Conservation (phyloP, 768 basidiomycete species). For the Suillus occidentalis region DNA sequence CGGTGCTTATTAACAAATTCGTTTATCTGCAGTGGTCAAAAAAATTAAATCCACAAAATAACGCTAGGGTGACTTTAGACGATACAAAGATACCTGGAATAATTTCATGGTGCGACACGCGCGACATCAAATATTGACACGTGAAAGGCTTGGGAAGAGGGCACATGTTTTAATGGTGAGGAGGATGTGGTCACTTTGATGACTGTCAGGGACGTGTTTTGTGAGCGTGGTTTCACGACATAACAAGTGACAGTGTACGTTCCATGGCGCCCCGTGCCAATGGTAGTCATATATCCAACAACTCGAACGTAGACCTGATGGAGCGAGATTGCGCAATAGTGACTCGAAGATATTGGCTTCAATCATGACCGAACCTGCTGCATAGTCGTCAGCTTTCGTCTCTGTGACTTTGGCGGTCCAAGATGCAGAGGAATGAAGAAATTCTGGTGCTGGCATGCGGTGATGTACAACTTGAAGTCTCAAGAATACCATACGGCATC, state of each 20-base stretch:
- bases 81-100: too few relatives aligned
- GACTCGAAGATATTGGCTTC: neutral
- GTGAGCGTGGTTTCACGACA: neutral
- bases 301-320: neutral
- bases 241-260: neutral
- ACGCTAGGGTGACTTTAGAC: too few relatives aligned
- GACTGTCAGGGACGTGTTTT: too few relatives aligned
- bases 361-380: neutral
- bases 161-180: too few relatives aligned
- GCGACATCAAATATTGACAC: too few relatives aligned
- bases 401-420: neutral
- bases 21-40: too few relatives aligned
- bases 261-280: neutral
- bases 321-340: neutral
- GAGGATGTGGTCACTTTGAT: too few relatives aligned
- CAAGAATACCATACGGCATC: neutral
- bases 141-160: too few relatives aligned
- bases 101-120: too few relatives aligned
- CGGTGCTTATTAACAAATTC: too few relatives aligned
- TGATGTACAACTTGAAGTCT: neutral
- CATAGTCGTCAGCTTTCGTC: neutral
- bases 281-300: neutral
- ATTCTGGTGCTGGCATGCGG: neutral
- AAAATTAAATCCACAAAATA: too few relatives aligned
- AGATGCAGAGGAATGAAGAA: neutral